Base-by-base conservation (phyloP, 371 early-diverging fungal species). In the Rhizopus arrhizus region DNA sequence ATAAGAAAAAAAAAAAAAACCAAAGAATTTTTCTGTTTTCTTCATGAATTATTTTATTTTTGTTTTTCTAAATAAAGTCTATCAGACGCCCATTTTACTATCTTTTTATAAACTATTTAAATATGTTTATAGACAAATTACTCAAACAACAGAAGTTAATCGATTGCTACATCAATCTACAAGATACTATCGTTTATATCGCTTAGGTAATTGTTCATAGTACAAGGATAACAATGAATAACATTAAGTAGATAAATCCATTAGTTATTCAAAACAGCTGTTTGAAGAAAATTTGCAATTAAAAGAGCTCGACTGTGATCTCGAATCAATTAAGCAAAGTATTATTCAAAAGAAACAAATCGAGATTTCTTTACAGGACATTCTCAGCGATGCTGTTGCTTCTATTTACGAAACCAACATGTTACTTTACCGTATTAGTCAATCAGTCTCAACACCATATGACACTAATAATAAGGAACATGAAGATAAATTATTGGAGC, bases 381-480 rank as follows among this genome's bases (percentile, higher is more conserved):
- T 8, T 22, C 29, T 48, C 8, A 7, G 4, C 9, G 29, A 48
- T 28, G 48, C 48, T 3, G 42, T 91, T 31, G 54, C 56, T 4
- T 77, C 69, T 5, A 87, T 93, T 33, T 70, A 75, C 8, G 70
- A 73, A 22, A 75, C 87, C 0, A 82, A 85, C 60, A 70, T 65
- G 13, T 69, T 93, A 5, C 70, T 86, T 33, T 71, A 80, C 41
- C 75, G 75, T 32, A 75, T 91, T 49, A 89, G 87, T 50, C 77
- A 75, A 11, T 78, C 85, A 7, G 84, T 86, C 0, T 76, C 81
- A n/a, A 89, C 90, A 7, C 82, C 79, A 51, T 93, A 87, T 61
- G 91, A 91, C 53, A 56, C 81, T 3, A 74, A 74, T 5, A 86
- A 89, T 58, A 60, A 70, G 16, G 56, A 74, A 2, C 91, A 92